Base-by-base conservation (phyloP, 1,139 yeast species). In the Wickerhamomyces sp. region DNA sequence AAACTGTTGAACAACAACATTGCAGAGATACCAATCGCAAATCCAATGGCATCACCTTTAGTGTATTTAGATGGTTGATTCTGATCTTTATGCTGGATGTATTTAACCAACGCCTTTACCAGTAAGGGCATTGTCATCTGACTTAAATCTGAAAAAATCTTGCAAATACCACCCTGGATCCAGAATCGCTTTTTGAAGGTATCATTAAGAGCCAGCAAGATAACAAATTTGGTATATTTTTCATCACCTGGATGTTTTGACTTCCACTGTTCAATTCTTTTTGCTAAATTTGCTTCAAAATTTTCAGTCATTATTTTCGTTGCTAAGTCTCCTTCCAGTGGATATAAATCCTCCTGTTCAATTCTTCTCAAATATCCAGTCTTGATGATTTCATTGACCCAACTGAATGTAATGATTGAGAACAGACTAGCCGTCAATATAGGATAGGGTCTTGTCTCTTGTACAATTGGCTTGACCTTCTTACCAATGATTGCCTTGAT, bases 11-110 rank as follows among this genome's bases (percentile, higher is more conserved):
- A 38, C 35, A 73, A 53, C 34, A 76, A 68, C 53, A 77, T 60
- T 1, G 60, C 49, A n/a, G 76, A 59, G 32, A 76, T 65, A 14
- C 78, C 81, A 37, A 78, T 58, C 3, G 79, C 75, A 49, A 69
- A 72, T 1, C 84, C 84, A n/a, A 75, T 64, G 34, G 83, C 84
- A 13, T 57, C 54, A 6, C 74, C 75, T 4, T 59, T 63, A 29
- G 31, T 29, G 31, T 29, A 29, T 55, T 18, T 3, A 18, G 43
- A 39, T n/a, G 46, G 33, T 7, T 46, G 30, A 9, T 34, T 27
- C 1, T 62, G 37, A 30, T 47, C 47, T 27, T 50, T 43, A 8
- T 27, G 40, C 38, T 72, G 75, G 37, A 76, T 75, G 48, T 65
- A 74, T 41, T 55, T 54, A 45, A 76, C 73, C 49, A 76, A 63